Evolutionary conservation across 331 rosid genomes (phyloP), one percentile per base, ranked within the genome.

Genomic region (Rhamnella rubrinervis): DNA sequence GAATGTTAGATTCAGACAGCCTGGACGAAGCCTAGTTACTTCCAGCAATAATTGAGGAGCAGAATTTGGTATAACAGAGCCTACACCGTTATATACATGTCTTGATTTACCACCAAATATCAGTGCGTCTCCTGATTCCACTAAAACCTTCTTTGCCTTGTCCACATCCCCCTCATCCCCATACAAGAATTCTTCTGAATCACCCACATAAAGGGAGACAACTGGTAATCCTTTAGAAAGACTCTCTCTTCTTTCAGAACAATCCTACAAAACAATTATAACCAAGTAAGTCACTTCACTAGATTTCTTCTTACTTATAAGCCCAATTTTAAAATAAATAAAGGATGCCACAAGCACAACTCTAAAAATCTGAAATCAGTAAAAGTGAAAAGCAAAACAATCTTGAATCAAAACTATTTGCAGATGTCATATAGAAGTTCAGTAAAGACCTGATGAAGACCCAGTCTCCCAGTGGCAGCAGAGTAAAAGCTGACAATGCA

Each of bases 1-100:
- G 80, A 89, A 85, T 55, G 96, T 89, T 35, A 92, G 88, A 71
- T 92, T 92, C 1, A 88, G 84, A 61, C 86, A 88, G 35, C 96
- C 96, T 1, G 89, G 87, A 50, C 68, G 55, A 73, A 89, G 78
- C 8, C 64, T 2, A 2, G 88, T 66, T 65, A 75, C 84, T 59
- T 49, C 26, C 10, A 84, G 55, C 78, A 87, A 72, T 20, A 46
- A 28, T 13, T 63, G 2, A 7, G 93, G 97, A 2, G 96, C 91
- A 12, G 88, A 85, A 50, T 85, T 69, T 47, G 83, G 83, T 49
- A 85, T 26, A 59, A 89, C 77, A 20, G 85, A 82, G 23, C 86
- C 55, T n/a, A 92, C 93, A 63, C 96, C 92, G 74, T 92, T 96
- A 76, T 74, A 87, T 20, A 89, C 67, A 61, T 51, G 90, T 41